These are phyloP conservation scores for Iris pallida DNA, from an alignment of 116 monocot genomes.

Conservation along the genomic window DNA sequence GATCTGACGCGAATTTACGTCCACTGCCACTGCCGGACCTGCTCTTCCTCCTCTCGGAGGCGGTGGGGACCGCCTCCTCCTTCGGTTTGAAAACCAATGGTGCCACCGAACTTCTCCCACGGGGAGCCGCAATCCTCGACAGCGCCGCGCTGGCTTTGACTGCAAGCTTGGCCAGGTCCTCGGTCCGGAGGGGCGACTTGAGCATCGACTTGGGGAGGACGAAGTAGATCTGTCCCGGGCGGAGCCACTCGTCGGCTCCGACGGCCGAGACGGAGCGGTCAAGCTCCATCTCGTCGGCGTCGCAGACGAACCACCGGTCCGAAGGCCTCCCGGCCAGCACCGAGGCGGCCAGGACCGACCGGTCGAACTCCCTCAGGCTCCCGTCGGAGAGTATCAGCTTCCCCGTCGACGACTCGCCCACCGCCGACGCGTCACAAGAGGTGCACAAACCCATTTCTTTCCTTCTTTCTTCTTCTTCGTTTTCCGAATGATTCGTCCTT, in stretches of 20 bases:
- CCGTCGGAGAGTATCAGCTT: slow-evolving; percentile 29
- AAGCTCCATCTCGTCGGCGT: slow-evolving; percentile 51
- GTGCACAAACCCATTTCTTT: slow-evolving; percentile 2
- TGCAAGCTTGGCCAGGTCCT: slow-evolving; percentile 42
- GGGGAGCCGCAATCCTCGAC: background rate
- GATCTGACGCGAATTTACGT: slow-evolving; percentile 27
- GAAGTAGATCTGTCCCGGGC: slow-evolving; percentile 50
- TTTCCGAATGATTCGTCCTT: too few species aligned
- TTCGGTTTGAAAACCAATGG: slow-evolving; percentile 15
- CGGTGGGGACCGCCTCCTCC: background rate
- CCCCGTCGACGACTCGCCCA: background rate
- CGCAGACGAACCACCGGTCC: slow-evolving; percentile 32
- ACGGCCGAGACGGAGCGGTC: slow-evolving; percentile 23
- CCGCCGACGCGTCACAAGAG: slow-evolving; percentile 8
- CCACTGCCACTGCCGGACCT: slow-evolving; percentile 11
- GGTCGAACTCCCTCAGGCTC: slow-evolving; percentile 32
- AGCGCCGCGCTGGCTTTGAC: slow-evolving; percentile 33
- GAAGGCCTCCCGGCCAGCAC: slow-evolving; percentile 15
- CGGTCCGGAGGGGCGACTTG: slow-evolving; percentile 22
- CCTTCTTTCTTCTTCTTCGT: background rate
- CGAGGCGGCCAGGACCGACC: slow-evolving; percentile 14
- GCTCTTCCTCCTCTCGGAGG: background rate
- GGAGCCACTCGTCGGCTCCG: slow-evolving; percentile 18
- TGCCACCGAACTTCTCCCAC: background rate
- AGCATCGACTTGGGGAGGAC: slow-evolving; percentile 35